These are phyloP conservation scores for Eustoma russellianum DNA, from an alignment of 257 asterid species.

Conservation along the genomic window DNA sequence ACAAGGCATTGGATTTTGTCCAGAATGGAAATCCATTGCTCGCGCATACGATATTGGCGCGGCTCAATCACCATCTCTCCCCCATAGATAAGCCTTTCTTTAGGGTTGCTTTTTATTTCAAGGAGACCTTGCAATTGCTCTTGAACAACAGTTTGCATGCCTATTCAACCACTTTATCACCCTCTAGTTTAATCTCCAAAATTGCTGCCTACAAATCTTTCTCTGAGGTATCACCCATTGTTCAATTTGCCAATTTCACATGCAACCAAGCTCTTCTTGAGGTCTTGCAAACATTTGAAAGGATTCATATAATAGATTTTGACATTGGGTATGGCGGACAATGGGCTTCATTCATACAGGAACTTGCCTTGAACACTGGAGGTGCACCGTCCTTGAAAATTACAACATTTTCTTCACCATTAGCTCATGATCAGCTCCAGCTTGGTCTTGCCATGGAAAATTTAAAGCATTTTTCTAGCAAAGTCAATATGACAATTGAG, in stretches of 20 bases:
- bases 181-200: conserved; percentile 64
- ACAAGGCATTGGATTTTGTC: conserved; percentile 75
- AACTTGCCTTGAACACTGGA: conserved; percentile 56
- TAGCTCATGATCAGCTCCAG: conserved; percentile 67
- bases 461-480: conserved; percentile 65
- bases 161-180: conserved; percentile 27
- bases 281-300: conserved; percentile 55
- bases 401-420: conserved; percentile 66
- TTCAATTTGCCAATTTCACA: conserved; percentile 76
- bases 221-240: conserved; percentile 84
- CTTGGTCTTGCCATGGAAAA: conserved; percentile 73
- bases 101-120: conserved; percentile 86
- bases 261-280: conserved; percentile 93
- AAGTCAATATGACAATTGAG: conserved; percentile 56
- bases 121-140: conserved; percentile 72
- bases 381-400: conserved; percentile 59
- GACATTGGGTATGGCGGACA: conserved; percentile 92
- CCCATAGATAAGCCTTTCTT: conserved; percentile 86
- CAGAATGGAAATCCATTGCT: conserved; percentile 71
- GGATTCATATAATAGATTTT: conserved; percentile 73
- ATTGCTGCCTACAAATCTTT: conserved; percentile 82
- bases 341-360: conserved; percentile 98
- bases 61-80: conserved; percentile 99
- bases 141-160: conserved; percentile 26
- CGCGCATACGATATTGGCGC: conserved; percentile 99